phyloP scores from a whole-genome alignment of 495 filamentous ascomycete species.

The Annulohypoxylon moriforme region DNA sequence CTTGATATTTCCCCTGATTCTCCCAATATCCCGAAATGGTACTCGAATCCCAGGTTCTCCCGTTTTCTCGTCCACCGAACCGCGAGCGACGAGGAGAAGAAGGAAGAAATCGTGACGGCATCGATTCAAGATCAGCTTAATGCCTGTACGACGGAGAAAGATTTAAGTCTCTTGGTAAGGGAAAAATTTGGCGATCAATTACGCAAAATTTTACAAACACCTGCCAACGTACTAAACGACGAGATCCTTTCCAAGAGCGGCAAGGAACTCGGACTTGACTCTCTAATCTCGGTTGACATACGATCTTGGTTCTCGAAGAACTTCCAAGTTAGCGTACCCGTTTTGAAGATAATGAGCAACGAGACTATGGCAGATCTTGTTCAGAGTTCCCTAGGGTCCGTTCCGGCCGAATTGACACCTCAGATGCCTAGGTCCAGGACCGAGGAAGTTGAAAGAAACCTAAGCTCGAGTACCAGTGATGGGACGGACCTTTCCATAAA shows the following conservation, averaged over 20 bases:
- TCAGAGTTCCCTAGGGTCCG: neutral
- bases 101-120: neutral
- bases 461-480: neutral
- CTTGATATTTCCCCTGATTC: neutral
- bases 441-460: neutral
- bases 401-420: neutral
- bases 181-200: neutral
- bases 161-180: neutral
- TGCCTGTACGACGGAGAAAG: neutral
- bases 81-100: neutral
- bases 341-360: neutral
- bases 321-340: neutral
- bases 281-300: neutral
- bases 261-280: neutral
- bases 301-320: neutral
- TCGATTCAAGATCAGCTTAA: neutral
- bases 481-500: neutral
- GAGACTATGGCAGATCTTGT: neutral
- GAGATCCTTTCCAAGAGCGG: neutral
- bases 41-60: neutral
- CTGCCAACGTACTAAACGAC: neutral
- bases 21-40: neutral
- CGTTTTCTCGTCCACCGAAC: neutral
- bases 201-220: neutral
- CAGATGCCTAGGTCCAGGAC: neutral